Evolutionary conservation across 176 grass and related monocot genomes (phyloP).

Genomic region (Tillandsia leiboldiana): DNA sequence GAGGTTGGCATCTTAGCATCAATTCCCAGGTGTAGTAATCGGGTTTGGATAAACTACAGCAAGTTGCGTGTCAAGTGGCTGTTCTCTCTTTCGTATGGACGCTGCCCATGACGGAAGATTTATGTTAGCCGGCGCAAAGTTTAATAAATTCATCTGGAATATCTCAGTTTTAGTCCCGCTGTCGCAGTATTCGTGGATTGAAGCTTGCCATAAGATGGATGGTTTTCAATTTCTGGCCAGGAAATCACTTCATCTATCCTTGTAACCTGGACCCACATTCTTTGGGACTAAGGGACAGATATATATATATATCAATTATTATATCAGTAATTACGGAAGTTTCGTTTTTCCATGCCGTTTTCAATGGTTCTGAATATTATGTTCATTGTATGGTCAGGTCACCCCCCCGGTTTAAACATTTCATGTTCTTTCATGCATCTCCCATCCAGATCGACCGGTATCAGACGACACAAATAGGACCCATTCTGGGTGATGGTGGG

Average conservation of each 20-base stretch:
- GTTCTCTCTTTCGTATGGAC: not conserved
- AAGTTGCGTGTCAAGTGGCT: not conserved
- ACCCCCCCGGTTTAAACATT: not conserved
- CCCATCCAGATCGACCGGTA: not conserved
- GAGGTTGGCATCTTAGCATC: not conserved
- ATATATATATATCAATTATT: not conserved
- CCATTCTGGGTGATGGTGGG: not conserved
- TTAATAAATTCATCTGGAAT: not conserved
- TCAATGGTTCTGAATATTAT: not conserved
- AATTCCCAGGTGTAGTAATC: not conserved
- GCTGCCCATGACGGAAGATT: not conserved
- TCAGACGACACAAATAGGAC: not conserved
- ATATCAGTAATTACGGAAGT: not conserved
- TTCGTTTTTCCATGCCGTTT: not conserved
- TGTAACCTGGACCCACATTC: not conserved
- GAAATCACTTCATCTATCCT: not conserved
- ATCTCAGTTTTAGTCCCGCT: not conserved
- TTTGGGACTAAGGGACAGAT: not conserved
- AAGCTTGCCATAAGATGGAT: not conserved
- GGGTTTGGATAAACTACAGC: not conserved
- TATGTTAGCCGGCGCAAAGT: too few relatives aligned
- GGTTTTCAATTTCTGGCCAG: constrained; percentile 3
- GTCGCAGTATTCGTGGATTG: not conserved
- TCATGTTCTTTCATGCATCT: not conserved
- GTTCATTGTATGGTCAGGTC: not conserved